Base-by-base conservation (phyloP, 805 yeast species). In the Yarrowia porcina region DNA sequence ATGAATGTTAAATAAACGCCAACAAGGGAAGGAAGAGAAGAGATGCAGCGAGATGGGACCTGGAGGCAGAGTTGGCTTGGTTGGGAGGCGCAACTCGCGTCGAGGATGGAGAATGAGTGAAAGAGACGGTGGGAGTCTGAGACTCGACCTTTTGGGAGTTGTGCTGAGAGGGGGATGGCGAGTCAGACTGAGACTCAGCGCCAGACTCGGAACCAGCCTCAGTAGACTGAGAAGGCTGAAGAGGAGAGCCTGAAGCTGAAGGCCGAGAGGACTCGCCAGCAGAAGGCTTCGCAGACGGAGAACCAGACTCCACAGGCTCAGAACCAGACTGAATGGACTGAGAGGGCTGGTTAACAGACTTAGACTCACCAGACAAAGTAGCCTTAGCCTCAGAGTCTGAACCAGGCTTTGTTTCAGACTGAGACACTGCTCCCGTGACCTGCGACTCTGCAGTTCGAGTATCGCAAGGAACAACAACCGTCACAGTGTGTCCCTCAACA, bases 1-100 rank as follows among this genome's bases (percentile, higher is more conserved):
- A 27, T n/a, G 33, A 27, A 28, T 45, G 52, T 47, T 30, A 52
- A 52, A 52, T 35, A 25, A 52, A 32, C 8, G 59, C 59, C 35
- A 52, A 20, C 42, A 52, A 52, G 27, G 59, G 59, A 52, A 52
- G 59, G 42, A 52, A 13, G 6, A 36, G 39, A 36, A 52, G 59
- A 33, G 21, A 52, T 25, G 33, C 44, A 35, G 42, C 59, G n/a
- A 35, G 5, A 10, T 52, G 35, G 5, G 54, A 9, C 33, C 18
- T n/a, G 23, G 44, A 25, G 13, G 59, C 44, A 25, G 44, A 23
- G 36, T 52, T 52, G 21, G 59, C 59, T 17, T 52, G 59, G 15
- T n/a, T 17, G 21, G 59, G 59, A 23, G 44, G 21, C 10, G 56
- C 10, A 32, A 20, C 21, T 10, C n/a, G 32, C 2, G 44, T 27